phyloP scores from a whole-genome alignment of 1,284 basidiomycete species.

The Afroboletus lepidellus region DNA sequence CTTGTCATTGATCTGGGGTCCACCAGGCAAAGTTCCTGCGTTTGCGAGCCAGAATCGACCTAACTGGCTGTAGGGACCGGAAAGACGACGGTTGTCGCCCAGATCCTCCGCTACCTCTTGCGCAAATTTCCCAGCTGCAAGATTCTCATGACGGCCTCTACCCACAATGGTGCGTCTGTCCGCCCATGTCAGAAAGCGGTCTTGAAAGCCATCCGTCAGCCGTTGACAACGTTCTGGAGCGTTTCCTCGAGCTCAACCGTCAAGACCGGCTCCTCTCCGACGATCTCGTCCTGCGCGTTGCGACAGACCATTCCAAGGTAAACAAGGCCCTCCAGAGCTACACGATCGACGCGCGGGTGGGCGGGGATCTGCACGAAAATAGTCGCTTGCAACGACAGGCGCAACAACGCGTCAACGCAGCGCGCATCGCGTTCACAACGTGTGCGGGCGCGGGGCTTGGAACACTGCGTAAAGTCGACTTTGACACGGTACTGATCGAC shows the following conservation, averaged over 20 bases:
- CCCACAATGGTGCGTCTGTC: slow-evolving; percentile 52
- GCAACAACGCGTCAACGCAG: slow-evolving; percentile 52
- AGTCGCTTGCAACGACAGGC: slow-evolving; percentile 57
- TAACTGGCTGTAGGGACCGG: slow-evolving; percentile 49
- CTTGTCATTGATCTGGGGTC: slow-evolving; percentile 63
- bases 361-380: slow-evolving; percentile 59
- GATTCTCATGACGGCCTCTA: slow-evolving; percentile 67
- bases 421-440: slow-evolving; percentile 59
- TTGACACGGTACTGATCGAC: slow-evolving; percentile 62
- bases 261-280: slow-evolving; percentile 42
- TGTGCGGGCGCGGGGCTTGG: slow-evolving; percentile 65
- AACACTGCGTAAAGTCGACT: slow-evolving; percentile 52
- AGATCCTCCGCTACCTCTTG: slow-evolving; percentile 51
- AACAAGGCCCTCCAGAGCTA: slow-evolving; percentile 53
- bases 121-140: slow-evolving; percentile 37
- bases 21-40: slow-evolving; percentile 46
- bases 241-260: slow-evolving; percentile 51
- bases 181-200: neutral
- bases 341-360: slow-evolving; percentile 60
- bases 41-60: neutral
- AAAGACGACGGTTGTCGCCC: slow-evolving; percentile 66
- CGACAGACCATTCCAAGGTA: slow-evolving; percentile 61
- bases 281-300: slow-evolving; percentile 59
- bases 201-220: slow-evolving; percentile 37
- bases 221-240: slow-evolving; percentile 66